phyloP scores from a whole-genome alignment of 1,284 basidiomycete species.

The Tetrapyrgos nigripes region DNA sequence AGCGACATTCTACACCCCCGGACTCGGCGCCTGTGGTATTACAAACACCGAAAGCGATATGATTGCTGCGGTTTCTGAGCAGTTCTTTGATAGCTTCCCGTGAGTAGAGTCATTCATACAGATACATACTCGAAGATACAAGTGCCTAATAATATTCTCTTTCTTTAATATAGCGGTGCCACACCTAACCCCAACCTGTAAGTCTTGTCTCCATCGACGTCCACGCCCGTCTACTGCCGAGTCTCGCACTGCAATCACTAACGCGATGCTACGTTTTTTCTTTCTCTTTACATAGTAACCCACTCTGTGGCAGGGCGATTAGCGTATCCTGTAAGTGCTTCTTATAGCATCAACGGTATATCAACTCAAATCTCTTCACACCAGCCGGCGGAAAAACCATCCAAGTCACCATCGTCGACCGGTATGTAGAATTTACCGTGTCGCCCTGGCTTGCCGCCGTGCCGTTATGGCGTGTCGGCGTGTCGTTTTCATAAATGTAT shows the following conservation, averaged over 20 bases:
- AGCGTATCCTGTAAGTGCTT: conserved; percentile 3
- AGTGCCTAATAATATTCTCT: background rate
- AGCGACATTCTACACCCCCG: conserved; percentile 16
- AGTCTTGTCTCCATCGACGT: background rate
- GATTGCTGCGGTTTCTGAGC: conserved; percentile 11
- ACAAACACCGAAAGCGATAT: conserved; percentile 14
- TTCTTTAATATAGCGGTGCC: conserved; percentile 12
- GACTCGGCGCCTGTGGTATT: conserved; percentile 21
- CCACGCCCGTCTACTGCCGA: background rate
- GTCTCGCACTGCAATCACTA: too few species aligned
- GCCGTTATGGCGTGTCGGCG: too few species aligned
- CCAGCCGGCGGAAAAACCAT: conserved; percentile 20
- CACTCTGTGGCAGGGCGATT: conserved; percentile 11
- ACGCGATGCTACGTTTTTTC: too few species aligned
- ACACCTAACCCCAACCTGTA: conserved; percentile 10
- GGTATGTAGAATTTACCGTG: too few species aligned
- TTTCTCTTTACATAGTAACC: background rate
- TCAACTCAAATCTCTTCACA: background rate
- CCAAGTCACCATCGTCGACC: conserved; percentile 21
- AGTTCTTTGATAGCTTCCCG: conserved; percentile 14
- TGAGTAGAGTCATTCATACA: background rate
- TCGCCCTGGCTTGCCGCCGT: too few species aligned
- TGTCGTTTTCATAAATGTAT: too few species aligned
- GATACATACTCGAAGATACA: background rate
- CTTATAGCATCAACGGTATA: background rate